These are phyloP conservation scores for Tulasnella sp. DNA, from an alignment of 768 basidiomycete genomes.

Conservation along the genomic window DNA sequence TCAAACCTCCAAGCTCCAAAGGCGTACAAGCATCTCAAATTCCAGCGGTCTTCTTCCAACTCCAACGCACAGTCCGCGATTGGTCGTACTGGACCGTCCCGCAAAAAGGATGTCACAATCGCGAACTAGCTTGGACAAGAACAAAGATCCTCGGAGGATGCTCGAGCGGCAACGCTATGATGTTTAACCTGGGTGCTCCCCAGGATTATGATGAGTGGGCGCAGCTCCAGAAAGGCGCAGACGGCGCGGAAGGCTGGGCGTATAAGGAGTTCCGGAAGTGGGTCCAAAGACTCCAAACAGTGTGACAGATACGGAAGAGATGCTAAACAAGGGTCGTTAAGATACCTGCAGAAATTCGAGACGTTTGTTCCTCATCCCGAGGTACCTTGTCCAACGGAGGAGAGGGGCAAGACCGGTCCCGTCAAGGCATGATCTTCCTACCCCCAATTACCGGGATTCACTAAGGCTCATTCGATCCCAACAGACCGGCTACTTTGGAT, in stretches of 20 bases:
- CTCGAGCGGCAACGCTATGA: conserved; percentile 69
- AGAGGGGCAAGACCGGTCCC: conserved; percentile 10
- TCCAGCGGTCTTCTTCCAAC: background rate
- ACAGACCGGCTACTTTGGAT: conserved; percentile 35
- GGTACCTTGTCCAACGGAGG: too few species aligned
- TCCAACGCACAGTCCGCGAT: conserved; percentile 14
- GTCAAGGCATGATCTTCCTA: background rate
- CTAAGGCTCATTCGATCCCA: background rate
- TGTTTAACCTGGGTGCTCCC: conserved; percentile 42
- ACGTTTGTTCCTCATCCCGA: conserved; percentile 30
- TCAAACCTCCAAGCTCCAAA: background rate
- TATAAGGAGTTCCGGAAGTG: conserved; percentile 29
- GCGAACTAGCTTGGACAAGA: conserved; percentile 51
- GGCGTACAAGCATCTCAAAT: background rate
- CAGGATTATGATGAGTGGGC: conserved; percentile 39
- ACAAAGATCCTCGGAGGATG: conserved; percentile 74
- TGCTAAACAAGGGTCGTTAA: background rate
- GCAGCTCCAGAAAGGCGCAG: background rate
- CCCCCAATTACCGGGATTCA: background rate
- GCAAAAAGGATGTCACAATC: background rate
- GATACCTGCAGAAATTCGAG: conserved; percentile 23
- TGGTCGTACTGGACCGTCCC: conserved; percentile 32
- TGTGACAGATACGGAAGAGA: background rate
- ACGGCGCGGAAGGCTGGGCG: background rate
- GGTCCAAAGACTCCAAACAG: conserved; percentile 1